Base-by-base conservation (phyloP, 202 grass and related monocot species). In the Carex arenaria region DNA sequence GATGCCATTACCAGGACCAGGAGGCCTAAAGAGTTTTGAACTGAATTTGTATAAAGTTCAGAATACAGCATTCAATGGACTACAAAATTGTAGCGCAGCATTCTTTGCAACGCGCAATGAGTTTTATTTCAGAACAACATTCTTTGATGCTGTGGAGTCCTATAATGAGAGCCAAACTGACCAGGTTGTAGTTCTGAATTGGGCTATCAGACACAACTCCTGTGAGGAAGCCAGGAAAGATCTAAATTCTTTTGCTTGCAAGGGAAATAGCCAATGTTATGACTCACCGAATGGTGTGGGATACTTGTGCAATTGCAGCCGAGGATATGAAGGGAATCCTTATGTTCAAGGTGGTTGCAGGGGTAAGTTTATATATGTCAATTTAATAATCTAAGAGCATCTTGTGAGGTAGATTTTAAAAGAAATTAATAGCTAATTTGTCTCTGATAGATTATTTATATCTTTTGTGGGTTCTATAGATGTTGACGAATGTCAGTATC, bases 321-420 rank as follows among this genome's bases (percentile, higher is more conserved):
- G 26, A 80, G 90, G 90, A 64, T 92, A 75, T 10, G 0, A 0
- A 30, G 90, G 90, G 3, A 92, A 92, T 73, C 90, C 90, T 63
- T 92, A 92, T 30, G 14, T 52, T 19, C 3, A 13, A 64, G 51
- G 34, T 38, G 90, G 87, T 56, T 92, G 90, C 36, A 28, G 1
- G 59, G 90, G 90, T 92, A 55, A 72, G 77, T n/a, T 1, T 2
- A 45, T 45, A 55, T 34, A 61, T 10, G 30, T 12, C 31, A 17
- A 32, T 67, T 22, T 14, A 53, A 7, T 43, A 13, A 72, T 40
- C 61, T 5, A 64, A 64, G 3, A 64, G 3, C 23, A 64, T 1
- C 43, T 42, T 42, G 40, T 10, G 8, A 45, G 43, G 8, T 45
- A 10, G 8, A 45, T 45, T 45, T 1, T 10, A 45, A 10, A 12